Evolutionary conservation across 805 yeast species (phyloP).

Genomic region (Candida ovalis): DNA sequence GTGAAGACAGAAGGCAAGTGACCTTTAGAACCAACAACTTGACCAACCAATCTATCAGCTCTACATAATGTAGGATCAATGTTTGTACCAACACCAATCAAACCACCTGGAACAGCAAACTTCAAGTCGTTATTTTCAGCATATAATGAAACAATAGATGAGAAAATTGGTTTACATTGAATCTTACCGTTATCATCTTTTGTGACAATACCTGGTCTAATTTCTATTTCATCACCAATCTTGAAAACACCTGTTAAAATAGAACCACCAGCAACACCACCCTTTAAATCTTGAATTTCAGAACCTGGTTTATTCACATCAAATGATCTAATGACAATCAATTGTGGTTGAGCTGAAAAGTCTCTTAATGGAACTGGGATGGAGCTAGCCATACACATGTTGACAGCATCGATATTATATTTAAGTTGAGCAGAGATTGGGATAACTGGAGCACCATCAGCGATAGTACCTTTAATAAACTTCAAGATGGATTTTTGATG

Average conservation of each 20-base stretch:
- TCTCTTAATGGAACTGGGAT: conserved; percentile 97
- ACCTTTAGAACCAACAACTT: conserved; percentile 97
- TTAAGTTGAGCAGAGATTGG: conserved; percentile 99
- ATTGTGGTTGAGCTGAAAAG: conserved; percentile 87
- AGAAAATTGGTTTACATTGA: conserved; percentile 93
- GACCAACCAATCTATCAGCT: conserved; percentile 99
- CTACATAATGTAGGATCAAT: conserved; percentile 98
- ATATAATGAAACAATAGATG: conserved; percentile 87
- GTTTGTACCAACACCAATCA: conserved; percentile 98
- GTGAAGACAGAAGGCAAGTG: conserved; percentile 94
- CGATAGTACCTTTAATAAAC: conserved; percentile 96
- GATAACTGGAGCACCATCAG: conserved; percentile 98
- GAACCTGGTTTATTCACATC: conserved; percentile 99
- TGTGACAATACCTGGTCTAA: conserved; percentile 98
- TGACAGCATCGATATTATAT: conserved; percentile 97
- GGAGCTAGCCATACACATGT: conserved; percentile 89
- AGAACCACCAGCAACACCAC: conserved; percentile 99
- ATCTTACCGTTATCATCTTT: conserved; percentile 85
- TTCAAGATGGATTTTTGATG: conserved; percentile 90
- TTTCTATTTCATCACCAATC: conserved; percentile 97
- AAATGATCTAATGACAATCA: conserved; percentile 95
- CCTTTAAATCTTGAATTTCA: conserved; percentile 93
- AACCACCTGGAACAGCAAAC: conserved; percentile 99
- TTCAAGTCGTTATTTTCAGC: conserved; percentile 98
- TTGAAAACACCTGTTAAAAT: conserved; percentile 95